Percentiles rank a stretch among this genome's conserved stretches.
Conservation (phyloP, 768 basidiomycete genomes). For the Jaapia argillacea region DNA sequence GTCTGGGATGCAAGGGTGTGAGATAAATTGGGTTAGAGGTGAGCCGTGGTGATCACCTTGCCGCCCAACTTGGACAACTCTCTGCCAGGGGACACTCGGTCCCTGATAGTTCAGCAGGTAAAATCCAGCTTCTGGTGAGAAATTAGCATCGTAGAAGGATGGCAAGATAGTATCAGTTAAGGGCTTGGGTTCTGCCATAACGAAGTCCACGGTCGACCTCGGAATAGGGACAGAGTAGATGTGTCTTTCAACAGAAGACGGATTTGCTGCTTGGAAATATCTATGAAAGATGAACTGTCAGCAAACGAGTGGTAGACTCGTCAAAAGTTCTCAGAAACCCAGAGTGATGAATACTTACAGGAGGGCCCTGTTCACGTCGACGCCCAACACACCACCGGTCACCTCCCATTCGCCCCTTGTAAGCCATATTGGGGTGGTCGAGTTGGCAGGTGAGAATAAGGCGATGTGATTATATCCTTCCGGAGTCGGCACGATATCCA, state of each 20-base stretch:
- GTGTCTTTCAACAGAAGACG: conserved; percentile 75
- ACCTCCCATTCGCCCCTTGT: conserved; percentile 92
- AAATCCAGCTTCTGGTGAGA: conserved; percentile 82
- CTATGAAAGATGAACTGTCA: conserved; percentile 27
- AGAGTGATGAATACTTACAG: conserved; percentile 61
- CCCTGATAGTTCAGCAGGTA: conserved; percentile 76
- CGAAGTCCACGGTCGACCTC: conserved; percentile 10
- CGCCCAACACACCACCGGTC: conserved; percentile 55
- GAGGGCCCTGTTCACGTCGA: conserved; percentile 51
- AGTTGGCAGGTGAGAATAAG: conserved; percentile 70
- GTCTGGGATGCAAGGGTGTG: conserved; percentile 24
- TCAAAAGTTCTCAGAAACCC: conserved; percentile 4
- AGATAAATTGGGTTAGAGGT: conserved; percentile 2
- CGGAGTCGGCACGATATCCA: conserved; percentile 77
- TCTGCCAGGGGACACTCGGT: conserved; percentile 83
- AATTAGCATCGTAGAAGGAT: conserved; percentile 55
- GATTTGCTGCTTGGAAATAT: conserved; percentile 83
- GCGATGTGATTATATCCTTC: conserved; percentile 92
- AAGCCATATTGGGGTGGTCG: conserved; percentile 66
- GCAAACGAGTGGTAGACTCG: background rate
- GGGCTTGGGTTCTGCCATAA: conserved; percentile 29
- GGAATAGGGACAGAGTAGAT: conserved; percentile 77
- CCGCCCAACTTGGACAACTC: conserved; percentile 49
- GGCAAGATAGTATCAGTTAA: conserved; percentile 42
- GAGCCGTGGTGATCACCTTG: conserved; percentile 16